Evolutionary conservation across 768 basidiomycete species (phyloP), one percentile per base, ranked within the genome.

Genomic region (Arthromyces matolae): DNA sequence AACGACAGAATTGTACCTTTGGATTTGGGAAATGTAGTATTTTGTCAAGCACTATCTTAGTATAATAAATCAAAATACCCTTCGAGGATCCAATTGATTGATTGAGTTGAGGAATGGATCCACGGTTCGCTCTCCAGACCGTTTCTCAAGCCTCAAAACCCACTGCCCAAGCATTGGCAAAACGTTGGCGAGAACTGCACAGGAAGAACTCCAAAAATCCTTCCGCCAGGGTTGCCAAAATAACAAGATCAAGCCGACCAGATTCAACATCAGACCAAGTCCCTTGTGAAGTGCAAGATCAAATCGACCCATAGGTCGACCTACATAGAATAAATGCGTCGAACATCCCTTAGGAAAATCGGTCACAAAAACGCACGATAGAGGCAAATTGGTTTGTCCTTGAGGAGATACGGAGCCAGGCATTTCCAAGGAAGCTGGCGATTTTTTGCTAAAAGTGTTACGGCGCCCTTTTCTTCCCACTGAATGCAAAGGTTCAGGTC

Each of bases 211-310:
- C n/a, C 3, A 12, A 7, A 45, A 24, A 19, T 45, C 31, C 5
- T 25, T 45, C 6, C 10, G 33, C 44, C 44, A 45, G 5, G 44
- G 44, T 19, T 45, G 44, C 34, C 35, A 45, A 10, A 45, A 14
- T 14, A 37, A 8, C 18, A 45, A 28, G 25, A 28, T 9, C 5
- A 45, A 12, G 1, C 33, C 34, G 3, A 24, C 22, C 16, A 45
- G 16, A 13, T 37, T 14, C 24, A 45, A 18, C 3, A 45, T 10
- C 7, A 19, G 13, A 5, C 35, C 32, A 22, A 45, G 12, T 13
- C 44, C 44, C 8, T 25, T 45, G 24, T 34, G 33, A 12, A 45
- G 12, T 4, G 20, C 24, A 24, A 36, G 29, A 14, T 45, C 34
- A 8, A 29, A 27, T 12, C 44, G 44, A 18, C 23, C 13, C 10